Conservation (phyloP, 106 monocot species). For the Acorus calamus region DNA sequence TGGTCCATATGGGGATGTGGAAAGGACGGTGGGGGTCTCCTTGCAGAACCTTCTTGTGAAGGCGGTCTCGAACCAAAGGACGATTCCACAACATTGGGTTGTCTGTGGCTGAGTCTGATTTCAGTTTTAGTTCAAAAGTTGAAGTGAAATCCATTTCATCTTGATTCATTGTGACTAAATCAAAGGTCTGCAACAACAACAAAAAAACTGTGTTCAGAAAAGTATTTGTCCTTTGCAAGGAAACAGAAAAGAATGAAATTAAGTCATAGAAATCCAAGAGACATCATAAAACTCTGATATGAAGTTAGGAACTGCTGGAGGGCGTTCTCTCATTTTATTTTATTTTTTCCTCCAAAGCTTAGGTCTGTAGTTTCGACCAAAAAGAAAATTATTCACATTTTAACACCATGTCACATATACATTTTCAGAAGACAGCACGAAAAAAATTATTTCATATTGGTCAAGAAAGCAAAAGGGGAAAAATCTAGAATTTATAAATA, state of each 20-base stretch:
- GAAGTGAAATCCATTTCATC: conserved; percentile 87
- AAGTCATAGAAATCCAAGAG: background rate
- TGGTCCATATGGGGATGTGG: conserved; percentile 67
- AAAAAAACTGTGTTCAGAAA: too few relatives aligned
- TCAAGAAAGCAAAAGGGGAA: too few relatives aligned
- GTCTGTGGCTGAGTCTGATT: conserved; percentile 1
- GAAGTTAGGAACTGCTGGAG: too few relatives aligned
- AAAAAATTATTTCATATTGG: too few relatives aligned
- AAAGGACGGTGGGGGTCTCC: conserved; percentile 42
- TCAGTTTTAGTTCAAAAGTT: conserved; percentile 47
- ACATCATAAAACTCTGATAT: too few relatives aligned
- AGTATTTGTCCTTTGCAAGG: background rate
- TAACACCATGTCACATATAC: too few relatives aligned
- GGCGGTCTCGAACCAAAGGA: conserved; percentile 87
- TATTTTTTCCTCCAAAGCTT: too few relatives aligned
- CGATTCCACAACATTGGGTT: conserved; percentile 68
- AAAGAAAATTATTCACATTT: too few relatives aligned
- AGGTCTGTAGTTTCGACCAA: too few relatives aligned
- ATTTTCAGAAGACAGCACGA: too few relatives aligned
- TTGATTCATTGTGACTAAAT: conserved; percentile 70
- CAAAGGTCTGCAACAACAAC: conserved; percentile 50
- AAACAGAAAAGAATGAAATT: background rate
- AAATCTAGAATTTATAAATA: too few relatives aligned
- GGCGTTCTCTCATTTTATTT: too few relatives aligned
- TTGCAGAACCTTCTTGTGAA: conserved; percentile 86